Conservation (phyloP, 2,329 filamentous ascomycete genomes). For the Sporothrix protearum region DNA sequence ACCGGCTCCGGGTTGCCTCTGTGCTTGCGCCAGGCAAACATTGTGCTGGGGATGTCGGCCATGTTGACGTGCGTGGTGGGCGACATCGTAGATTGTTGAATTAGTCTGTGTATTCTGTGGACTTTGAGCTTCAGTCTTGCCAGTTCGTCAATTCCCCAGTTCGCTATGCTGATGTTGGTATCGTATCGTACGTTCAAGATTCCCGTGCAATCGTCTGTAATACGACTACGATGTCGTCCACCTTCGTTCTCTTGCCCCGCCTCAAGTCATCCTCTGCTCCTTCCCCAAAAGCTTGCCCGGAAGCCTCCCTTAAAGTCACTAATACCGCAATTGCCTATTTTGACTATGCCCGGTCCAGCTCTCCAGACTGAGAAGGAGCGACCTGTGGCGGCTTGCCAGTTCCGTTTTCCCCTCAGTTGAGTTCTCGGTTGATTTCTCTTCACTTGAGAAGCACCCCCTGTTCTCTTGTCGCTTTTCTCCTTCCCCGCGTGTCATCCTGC, state of each 20-base stretch:
- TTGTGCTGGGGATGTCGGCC: neutral
- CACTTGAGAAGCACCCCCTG: neutral
- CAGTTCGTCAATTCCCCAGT: too few relatives aligned
- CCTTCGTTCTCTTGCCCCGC: neutral
- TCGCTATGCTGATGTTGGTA: neutral
- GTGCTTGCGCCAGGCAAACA: slow-evolving; percentile 21
- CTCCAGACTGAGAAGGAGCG: neutral
- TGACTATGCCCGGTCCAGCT: neutral
- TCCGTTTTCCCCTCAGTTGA: neutral
- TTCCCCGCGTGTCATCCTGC: neutral
- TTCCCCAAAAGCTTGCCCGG: neutral
- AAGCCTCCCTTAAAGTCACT: neutral
- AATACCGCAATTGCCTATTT: slow-evolving; percentile 13
- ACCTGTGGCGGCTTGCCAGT: neutral
- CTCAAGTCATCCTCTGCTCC: neutral
- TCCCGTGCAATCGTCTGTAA: neutral
- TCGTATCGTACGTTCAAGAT: neutral
- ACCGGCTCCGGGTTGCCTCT: slow-evolving; percentile 16
- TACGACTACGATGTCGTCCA: neutral
- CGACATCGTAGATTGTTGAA: too few relatives aligned
- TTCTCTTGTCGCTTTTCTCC: neutral
- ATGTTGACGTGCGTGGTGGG: neutral
- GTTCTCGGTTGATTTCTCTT: neutral
- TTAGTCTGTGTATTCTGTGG: neutral
- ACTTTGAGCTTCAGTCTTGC: too few relatives aligned